phyloP scores from a whole-genome alignment of 768 basidiomycete species.

The Naematelia aurantialba region DNA sequence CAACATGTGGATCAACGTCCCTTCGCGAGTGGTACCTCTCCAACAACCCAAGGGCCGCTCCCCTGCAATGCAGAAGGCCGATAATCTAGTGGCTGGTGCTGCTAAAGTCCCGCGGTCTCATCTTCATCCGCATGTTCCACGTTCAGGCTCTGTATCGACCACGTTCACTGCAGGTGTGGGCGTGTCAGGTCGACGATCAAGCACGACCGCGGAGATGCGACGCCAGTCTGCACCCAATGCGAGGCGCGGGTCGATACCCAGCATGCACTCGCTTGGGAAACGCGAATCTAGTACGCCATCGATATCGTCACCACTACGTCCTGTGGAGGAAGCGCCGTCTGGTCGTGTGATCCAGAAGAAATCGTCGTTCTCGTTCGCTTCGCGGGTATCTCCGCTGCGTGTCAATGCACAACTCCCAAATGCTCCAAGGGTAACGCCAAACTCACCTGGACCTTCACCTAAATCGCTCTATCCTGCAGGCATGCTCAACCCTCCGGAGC shows the following conservation, averaged over 20 bases:
- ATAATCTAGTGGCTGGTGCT: neutral
- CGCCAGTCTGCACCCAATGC: neutral
- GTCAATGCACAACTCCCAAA: conserved; percentile 6
- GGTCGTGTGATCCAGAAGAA: conserved; percentile 22
- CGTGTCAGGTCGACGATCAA: neutral
- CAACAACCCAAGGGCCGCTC: neutral
- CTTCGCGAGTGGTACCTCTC: conserved; percentile 4
- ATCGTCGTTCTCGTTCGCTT: conserved; percentile 25
- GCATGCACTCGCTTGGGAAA: neutral
- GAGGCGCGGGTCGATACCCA: conserved; percentile 2
- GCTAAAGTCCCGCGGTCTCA: neutral
- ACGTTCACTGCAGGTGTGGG: neutral
- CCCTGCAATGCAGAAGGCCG: neutral
- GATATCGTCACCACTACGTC: conserved; percentile 19
- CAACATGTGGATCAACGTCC: conserved; percentile 28
- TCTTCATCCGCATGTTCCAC: neutral
- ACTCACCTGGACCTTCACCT: conserved; percentile 12
- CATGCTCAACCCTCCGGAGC: neutral
- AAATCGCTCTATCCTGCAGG: conserved; percentile 1
- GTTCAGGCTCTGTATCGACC: neutral
- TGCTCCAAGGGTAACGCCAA: neutral
- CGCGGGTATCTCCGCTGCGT: conserved; percentile 19
- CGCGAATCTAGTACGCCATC: conserved; percentile 10
- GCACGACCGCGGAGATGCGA: neutral
- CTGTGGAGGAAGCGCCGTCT: neutral